Conservation (phyloP, 2,329 filamentous ascomycete genomes). For the Penicillium sp. region DNA sequence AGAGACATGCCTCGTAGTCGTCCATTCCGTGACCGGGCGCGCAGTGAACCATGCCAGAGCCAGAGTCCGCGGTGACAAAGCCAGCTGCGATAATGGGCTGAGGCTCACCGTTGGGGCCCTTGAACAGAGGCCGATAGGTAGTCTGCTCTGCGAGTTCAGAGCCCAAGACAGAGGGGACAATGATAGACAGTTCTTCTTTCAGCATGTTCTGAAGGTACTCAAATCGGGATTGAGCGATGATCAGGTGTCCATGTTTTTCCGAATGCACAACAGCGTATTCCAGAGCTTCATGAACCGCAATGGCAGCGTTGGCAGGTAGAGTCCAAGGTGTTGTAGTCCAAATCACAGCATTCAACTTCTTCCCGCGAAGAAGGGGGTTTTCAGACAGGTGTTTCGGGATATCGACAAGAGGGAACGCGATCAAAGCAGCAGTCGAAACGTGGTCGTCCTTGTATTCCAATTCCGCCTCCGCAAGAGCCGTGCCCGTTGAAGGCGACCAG, state of each 20-base stretch:
- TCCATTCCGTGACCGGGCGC: constrained; percentile 97
- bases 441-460: constrained; percentile 66
- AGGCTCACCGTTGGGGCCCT: constrained; percentile 55
- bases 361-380: constrained; percentile 44
- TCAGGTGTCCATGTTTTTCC: constrained; percentile 58
- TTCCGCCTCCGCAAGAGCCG: constrained; percentile 65
- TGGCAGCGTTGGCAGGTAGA: constrained; percentile 85
- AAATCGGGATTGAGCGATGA: constrained; percentile 73
- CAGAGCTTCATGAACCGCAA: constrained; percentile 76
- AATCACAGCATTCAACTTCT: constrained; percentile 74
- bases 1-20: constrained; percentile 81
- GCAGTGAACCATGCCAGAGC: constrained; percentile 90
- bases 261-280: constrained; percentile 70
- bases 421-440: constrained; percentile 61
- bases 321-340: constrained; percentile 99
- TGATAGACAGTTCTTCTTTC: constrained; percentile 52
- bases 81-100: constrained; percentile 79
- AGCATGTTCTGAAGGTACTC: constrained; percentile 57
- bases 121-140: constrained; percentile 71
- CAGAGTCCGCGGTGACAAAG: constrained; percentile 88
- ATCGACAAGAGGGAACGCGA: constrained; percentile 70
- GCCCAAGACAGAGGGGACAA: constrained; percentile 63
- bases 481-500: constrained; percentile 67
- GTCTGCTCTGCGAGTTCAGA: constrained; percentile 63
- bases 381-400: constrained; percentile 49